Evolutionary conservation across 352 stramenopile genomes (phyloP), one percentile per base, ranked within the genome.

Genomic region (Plasmopara halstedii): DNA sequence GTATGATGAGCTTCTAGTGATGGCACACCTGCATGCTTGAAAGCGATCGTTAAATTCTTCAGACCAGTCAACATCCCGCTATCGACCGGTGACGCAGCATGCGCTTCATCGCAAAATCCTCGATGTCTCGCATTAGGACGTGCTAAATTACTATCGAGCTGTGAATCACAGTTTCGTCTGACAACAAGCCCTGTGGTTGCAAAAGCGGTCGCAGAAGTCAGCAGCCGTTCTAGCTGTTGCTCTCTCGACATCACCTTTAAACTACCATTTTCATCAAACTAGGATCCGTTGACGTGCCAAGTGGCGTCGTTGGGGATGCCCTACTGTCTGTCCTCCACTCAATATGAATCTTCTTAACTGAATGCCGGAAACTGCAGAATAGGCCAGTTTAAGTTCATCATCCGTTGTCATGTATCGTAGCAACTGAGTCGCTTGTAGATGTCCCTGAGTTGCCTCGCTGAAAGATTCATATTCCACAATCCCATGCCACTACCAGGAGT

Each of bases 331-430:
- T 81, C 6, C 74, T 49, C 68, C 73, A 46, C 74, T 20, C 87
- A 50, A 53, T 86, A 87, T 26, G 52, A 62, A 42, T 89, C 75
- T 41, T 89, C 78, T 34, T 88, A 73, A 56, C 83, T 85, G 46
- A 89, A 68, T 41, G 86, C 75, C 0, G 67, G 41, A 10, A 89
- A 45, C 26, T 78, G 67, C 13, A 68, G 56, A n/a, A 43, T 89
- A 89, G 4, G 80, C 76, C 61, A 88, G 80, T 54, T 84, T 85
- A 11, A 85, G 40, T 46, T 88, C 77, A 22, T 85, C 77, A 25
- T 86, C 73, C n/a, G 57, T 38, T 3, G 45, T 31, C 46, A 74
- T 56, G 42, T 74, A 74, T 20, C 70, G 26, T 14, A 53, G 38
- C 15, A 62, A 51, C 18, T 57, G 65, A 19, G 45, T 31, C 20